These are phyloP conservation scores for Kodamaea nitidulidarum DNA, from an alignment of 805 yeast species.

Conservation along the genomic window DNA sequence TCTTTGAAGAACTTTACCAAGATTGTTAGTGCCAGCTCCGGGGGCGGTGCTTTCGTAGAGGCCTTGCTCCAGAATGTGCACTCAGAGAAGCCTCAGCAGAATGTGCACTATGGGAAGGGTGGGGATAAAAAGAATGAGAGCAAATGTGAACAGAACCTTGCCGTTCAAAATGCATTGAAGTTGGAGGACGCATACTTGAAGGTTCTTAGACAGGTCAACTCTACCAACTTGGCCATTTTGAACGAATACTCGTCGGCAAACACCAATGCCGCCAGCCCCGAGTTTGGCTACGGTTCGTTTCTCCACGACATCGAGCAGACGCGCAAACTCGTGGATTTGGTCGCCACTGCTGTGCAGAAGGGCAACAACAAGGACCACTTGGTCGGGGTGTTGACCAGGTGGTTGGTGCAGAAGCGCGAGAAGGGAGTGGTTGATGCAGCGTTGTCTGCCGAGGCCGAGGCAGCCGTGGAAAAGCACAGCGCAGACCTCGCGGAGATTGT, in stretches of 20 bases:
- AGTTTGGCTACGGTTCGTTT: constrained; percentile 80
- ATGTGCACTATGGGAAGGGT: constrained; percentile 59
- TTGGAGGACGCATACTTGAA: constrained; percentile 76
- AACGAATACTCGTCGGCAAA: constrained; percentile 51
- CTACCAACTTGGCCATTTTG: constrained; percentile 51
- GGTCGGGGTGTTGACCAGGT: constrained; percentile 57
- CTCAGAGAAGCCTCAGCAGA: constrained; percentile 55
- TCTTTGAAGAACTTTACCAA: constrained; percentile 45
- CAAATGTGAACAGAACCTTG: constrained; percentile 20
- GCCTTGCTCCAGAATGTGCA: constrained; percentile 51
- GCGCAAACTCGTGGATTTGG: constrained; percentile 39
- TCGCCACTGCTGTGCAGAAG: constrained; percentile 44
- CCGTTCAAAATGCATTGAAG: constrained; percentile 44
- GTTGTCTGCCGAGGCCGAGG: constrained; percentile 30
- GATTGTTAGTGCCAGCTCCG: constrained; percentile 50
- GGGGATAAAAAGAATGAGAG: no score
- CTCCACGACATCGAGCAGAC: constrained; percentile 54
- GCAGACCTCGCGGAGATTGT: constrained; percentile 43
- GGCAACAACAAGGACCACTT: constrained; percentile 47
- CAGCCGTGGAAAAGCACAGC: constrained; percentile 37
- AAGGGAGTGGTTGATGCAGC: constrained; percentile 23
- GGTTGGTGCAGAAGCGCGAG: constrained; percentile 57
- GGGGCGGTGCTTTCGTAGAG: constrained; percentile 25
- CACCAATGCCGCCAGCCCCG: constrained; percentile 61
- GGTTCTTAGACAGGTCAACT: constrained; percentile 66